Base-by-base conservation (phyloP, 2,329 filamentous ascomycete species). In the Diaporthe sp. region DNA sequence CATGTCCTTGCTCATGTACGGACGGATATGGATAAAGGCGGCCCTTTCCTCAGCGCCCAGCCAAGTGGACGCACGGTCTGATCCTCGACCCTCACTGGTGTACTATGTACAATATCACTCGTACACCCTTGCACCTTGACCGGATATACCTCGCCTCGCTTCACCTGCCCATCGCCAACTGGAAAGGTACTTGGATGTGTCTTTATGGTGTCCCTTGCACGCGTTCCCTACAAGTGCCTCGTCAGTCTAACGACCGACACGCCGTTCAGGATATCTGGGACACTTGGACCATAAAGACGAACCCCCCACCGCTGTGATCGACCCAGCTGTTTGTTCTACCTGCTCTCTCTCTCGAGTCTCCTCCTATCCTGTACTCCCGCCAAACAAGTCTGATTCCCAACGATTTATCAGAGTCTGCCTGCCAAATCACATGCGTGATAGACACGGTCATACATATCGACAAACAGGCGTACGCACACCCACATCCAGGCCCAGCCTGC, bases 151-250 rank as follows among this genome's bases (percentile, higher is more conserved):
- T 72, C 57, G 49, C 71, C 42, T 72, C 57, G 71, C 71, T 62
- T 62, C 44, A 72, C 42, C 55, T 72, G 22, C 71, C 58, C 37
- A 73, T 65, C 71, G 34, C 58, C 49, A 55, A 34, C 58, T 62
- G 58, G 71, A 73, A 46, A 70, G n/a, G 46, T 70, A 49, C 65
- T 70, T 55, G 65, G 65, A 55, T 70, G 65, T 70, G 58, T 34
- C 17, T 73, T 51, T 61, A 72, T 25, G 31, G 44, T 62, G 44
- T 55, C 58, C 58, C 57, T 55, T 73, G 71, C 58, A 65, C 31
- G 53, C 58, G 42, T 55, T 53, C 37, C 46, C 58, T 51, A 72
- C 46, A 28, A 17, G 34, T 61, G 55, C 55, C 37, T 58, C 37
- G 42, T 37, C 44, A 55, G 49, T 42, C 34, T 70, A 17, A 70